Conservation (phyloP, 202 grass and related monocot species). For the Schoenoplectus triqueter region DNA sequence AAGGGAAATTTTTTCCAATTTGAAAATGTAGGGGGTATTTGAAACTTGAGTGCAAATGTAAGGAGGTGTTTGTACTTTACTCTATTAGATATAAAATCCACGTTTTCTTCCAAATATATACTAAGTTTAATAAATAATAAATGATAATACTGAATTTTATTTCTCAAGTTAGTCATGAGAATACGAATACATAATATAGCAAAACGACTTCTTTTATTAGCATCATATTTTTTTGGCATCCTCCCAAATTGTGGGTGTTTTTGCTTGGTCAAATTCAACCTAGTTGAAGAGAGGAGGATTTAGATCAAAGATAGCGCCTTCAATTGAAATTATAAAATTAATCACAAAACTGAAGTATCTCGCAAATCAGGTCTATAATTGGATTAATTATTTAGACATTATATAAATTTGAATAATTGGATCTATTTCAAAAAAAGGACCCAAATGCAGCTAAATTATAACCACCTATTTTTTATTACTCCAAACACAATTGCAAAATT, state of each 20-base stretch:
- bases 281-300: slow-evolving; percentile 10
- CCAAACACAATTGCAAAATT: background rate
- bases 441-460: no score
- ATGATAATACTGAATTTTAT: background rate
- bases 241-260: slow-evolving; percentile 23
- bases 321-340: background rate
- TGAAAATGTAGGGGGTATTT: no score
- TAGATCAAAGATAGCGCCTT: background rate
- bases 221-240: background rate
- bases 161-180: background rate
- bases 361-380: background rate
- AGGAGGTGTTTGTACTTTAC: no score
- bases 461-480: background rate
- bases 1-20: no score
- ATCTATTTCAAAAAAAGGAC: no score
- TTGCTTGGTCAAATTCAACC: slow-evolving; percentile 20
- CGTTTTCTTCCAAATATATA: background rate
- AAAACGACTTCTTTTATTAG: slow-evolving; percentile 8
- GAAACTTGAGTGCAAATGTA: no score
- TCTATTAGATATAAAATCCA: no score
- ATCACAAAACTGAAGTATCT: background rate
- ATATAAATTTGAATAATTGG: background rate
- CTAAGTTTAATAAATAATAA: background rate
- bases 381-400: background rate
- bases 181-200: background rate